A percentile compares a stretch with the other conserved stretches of the same genome.
Conservation (phyloP, 164 flowering plant genomes). For the Nymphaea colorata region DNA sequence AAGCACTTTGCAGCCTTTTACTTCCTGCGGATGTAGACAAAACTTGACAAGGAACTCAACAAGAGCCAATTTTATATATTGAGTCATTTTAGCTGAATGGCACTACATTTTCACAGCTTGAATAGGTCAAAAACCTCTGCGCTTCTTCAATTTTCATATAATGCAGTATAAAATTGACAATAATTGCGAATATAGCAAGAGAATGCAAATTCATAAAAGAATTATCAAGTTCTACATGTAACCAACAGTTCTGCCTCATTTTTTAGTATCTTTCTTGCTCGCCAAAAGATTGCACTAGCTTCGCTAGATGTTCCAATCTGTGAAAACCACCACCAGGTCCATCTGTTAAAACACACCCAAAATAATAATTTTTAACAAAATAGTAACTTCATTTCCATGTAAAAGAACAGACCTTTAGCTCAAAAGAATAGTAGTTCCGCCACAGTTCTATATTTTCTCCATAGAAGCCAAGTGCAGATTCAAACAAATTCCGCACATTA, state of each 20-base stretch:
- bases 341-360: not conserved
- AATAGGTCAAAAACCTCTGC: no score
- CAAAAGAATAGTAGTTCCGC: constrained; percentile 62
- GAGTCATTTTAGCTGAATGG: no score
- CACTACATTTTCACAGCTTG: no score
- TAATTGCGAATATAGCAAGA: no score
- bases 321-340: not conserved
- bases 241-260: constrained; percentile 23
- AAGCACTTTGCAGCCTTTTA: no score
- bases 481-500: constrained; percentile 63
- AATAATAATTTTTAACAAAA: not conserved
- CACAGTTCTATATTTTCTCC: constrained; percentile 54
- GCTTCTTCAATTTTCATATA: no score
- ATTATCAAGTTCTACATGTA: not conserved
- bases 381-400: not conserved
- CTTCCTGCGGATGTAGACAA: no score
- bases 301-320: constrained; percentile 72
- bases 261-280: constrained; percentile 53
- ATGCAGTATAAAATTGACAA: no score
- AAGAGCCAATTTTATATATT: no score
- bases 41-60: no score
- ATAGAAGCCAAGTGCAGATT: constrained; percentile 61
- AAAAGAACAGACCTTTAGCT: constrained; percentile 44
- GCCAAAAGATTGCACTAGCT: constrained; percentile 60
- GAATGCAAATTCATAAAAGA: no score